These are phyloP conservation scores for Phytophthora hibernalis DNA, from an alignment of 352 stramenopile genomes.

Conservation along the genomic window DNA sequence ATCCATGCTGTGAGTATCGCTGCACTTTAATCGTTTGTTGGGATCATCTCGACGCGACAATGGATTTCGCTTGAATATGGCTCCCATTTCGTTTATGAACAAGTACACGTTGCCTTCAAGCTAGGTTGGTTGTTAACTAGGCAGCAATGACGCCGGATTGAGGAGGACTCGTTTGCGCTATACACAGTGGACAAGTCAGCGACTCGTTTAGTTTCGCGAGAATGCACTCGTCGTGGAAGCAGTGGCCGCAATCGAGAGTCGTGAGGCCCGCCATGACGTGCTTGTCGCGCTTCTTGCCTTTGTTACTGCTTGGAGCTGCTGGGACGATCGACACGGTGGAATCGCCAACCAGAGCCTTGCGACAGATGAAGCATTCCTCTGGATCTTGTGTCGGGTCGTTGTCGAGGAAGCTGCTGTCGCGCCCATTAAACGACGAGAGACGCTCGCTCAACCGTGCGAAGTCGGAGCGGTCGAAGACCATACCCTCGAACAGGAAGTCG, in stretches of 20 bases:
- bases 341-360: slow-evolving; percentile 46
- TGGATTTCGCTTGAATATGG: slow-evolving; percentile 5
- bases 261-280: slow-evolving; percentile 60
- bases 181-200: slow-evolving; percentile 72
- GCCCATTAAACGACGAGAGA: slow-evolving; percentile 35
- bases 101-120: slow-evolving; percentile 4
- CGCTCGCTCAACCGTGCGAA: slow-evolving; percentile 73
- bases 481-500: slow-evolving; percentile 84
- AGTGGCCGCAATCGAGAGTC: slow-evolving; percentile 81
- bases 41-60: not conserved
- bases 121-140: slow-evolving; percentile 1
- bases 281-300: slow-evolving; percentile 35
- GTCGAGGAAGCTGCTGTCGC: slow-evolving; percentile 43
- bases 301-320: slow-evolving; percentile 24
- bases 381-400: slow-evolving; percentile 41
- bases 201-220: slow-evolving; percentile 81
- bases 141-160: slow-evolving; percentile 22
- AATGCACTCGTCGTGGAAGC: slow-evolving; percentile 90
- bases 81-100: slow-evolving; percentile 31
- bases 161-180: slow-evolving; percentile 21
- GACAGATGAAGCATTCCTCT: slow-evolving; percentile 71
- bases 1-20: too few relatives aligned
- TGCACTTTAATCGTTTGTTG: too few relatives aligned
- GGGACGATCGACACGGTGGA: slow-evolving; percentile 48
- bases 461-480: slow-evolving; percentile 80